A percentile compares a stretch with the other conserved stretches of the same genome.
Conservation (phyloP, 1,139 yeast species). For the Lodderomyces parapsilosis region DNA sequence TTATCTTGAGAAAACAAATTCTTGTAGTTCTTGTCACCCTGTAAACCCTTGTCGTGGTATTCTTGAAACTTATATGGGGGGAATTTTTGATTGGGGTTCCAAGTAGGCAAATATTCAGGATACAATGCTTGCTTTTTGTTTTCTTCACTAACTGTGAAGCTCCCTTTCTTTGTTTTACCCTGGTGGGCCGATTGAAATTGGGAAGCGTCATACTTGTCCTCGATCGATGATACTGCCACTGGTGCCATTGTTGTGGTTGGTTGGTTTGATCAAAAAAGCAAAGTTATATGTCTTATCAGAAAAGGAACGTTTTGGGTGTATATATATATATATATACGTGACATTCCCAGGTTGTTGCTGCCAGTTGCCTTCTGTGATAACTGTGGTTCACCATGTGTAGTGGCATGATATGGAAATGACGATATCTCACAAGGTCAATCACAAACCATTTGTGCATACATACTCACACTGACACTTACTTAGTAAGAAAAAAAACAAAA, state of each 20-base stretch:
- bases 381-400: neutral
- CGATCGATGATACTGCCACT: constrained; percentile 11
- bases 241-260: constrained; percentile 16
- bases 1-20: constrained; percentile 17
- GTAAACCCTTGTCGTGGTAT: constrained; percentile 23
- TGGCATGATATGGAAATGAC: neutral
- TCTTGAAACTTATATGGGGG: constrained; percentile 23
- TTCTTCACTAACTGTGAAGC: constrained; percentile 23
- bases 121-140: constrained; percentile 21
- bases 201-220: constrained; percentile 26
- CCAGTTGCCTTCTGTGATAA: neutral
- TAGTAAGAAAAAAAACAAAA: too few species aligned
- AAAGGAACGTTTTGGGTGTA: too few species aligned
- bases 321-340: neutral
- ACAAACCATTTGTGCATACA: too few species aligned
- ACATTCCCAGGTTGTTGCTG: neutral
- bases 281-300: too few species aligned
- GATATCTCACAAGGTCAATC: neutral
- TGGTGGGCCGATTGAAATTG: constrained; percentile 30
- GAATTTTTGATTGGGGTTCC: constrained; percentile 28
- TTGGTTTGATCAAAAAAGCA: too few species aligned
- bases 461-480: too few species aligned
- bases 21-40: constrained; percentile 17
- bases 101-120: constrained; percentile 28
- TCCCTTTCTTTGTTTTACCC: constrained; percentile 23